phyloP scores from a whole-genome alignment of 2,329 filamentous ascomycete genomes.

The Amauroascus verrucosus region DNA sequence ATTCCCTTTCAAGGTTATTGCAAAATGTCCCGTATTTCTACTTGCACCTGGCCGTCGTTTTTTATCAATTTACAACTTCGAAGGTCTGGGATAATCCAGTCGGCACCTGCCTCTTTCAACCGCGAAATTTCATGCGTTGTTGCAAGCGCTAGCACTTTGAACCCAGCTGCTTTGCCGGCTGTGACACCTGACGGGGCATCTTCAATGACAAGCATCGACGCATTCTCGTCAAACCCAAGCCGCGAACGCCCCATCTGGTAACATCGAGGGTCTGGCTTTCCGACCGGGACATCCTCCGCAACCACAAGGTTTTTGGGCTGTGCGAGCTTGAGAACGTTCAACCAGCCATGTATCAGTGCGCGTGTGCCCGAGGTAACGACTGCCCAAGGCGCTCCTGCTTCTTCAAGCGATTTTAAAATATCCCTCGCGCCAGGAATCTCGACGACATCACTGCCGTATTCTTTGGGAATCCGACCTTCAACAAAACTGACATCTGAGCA shows the following conservation, averaged over 20 bases:
- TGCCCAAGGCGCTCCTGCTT: slow-evolving; percentile 61
- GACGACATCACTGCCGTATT: slow-evolving; percentile 65
- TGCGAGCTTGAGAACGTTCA: slow-evolving; percentile 55
- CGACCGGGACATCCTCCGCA: slow-evolving; percentile 63
- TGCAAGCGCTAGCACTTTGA: slow-evolving; percentile 69
- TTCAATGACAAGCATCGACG: slow-evolving; percentile 65
- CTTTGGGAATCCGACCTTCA: slow-evolving; percentile 66
- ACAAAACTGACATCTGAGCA: slow-evolving; percentile 62
- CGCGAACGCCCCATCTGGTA: slow-evolving; percentile 58
- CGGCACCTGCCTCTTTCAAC: slow-evolving; percentile 64
- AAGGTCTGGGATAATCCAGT: slow-evolving; percentile 78
- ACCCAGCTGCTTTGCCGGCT: slow-evolving; percentile 76
- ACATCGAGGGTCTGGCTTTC: slow-evolving; percentile 68
- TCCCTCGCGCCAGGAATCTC: slow-evolving; percentile 75
- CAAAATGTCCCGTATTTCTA: slow-evolving; percentile 57
- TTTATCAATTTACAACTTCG: slow-evolving; percentile 56
- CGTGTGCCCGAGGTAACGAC: slow-evolving; percentile 67
- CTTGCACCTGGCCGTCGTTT: slow-evolving; percentile 49
- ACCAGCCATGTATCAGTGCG: slow-evolving; percentile 60
- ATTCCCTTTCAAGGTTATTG: slow-evolving; percentile 19
- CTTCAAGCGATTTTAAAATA: slow-evolving; percentile 58
- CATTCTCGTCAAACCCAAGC: slow-evolving; percentile 42
- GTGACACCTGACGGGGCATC: slow-evolving; percentile 78
- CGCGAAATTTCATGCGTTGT: slow-evolving; percentile 71
- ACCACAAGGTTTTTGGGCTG: slow-evolving; percentile 58